Percentiles rank a stretch among this genome's conserved stretches.
Conservation (phyloP, 495 filamentous ascomycete species). For the Aspergillus campestris region DNA sequence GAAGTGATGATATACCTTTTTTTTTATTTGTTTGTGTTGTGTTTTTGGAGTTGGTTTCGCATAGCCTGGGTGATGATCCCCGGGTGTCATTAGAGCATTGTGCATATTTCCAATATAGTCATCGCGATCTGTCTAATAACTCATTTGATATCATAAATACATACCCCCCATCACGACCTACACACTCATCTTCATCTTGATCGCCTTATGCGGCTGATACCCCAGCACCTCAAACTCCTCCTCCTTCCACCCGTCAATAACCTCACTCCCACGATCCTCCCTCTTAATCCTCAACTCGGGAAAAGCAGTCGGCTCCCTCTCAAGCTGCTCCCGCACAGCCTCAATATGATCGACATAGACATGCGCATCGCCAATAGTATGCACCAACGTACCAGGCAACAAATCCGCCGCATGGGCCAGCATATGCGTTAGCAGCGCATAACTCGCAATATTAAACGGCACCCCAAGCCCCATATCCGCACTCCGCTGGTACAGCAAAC, state of each 20-base stretch:
- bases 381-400: conserved; percentile 73
- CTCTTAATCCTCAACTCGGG: conserved; percentile 64
- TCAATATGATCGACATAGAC: conserved; percentile 91
- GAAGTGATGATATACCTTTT: conserved; percentile 17
- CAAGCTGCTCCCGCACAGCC: conserved; percentile 70
- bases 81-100: not conserved
- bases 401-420: conserved; percentile 79
- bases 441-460: conserved; percentile 94
- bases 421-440: conserved; percentile 90
- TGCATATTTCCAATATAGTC: not conserved
- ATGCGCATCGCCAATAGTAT: conserved; percentile 95
- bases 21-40: conserved; percentile 8
- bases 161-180: conserved; percentile 26
- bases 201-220: conserved; percentile 82
- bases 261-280: conserved; percentile 50
- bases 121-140: not conserved
- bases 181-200: conserved; percentile 98
- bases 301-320: conserved; percentile 71
- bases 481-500: conserved; percentile 84
- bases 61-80: not conserved
- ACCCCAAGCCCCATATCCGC: conserved; percentile 97
- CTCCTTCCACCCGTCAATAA: conserved; percentile 70
- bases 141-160: conserved; percentile 14
- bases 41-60: not conserved
- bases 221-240: conserved; percentile 86